These are phyloP conservation scores for Singerocomus inundabilis DNA, from an alignment of 1,284 basidiomycete genomes.

Conservation along the genomic window DNA sequence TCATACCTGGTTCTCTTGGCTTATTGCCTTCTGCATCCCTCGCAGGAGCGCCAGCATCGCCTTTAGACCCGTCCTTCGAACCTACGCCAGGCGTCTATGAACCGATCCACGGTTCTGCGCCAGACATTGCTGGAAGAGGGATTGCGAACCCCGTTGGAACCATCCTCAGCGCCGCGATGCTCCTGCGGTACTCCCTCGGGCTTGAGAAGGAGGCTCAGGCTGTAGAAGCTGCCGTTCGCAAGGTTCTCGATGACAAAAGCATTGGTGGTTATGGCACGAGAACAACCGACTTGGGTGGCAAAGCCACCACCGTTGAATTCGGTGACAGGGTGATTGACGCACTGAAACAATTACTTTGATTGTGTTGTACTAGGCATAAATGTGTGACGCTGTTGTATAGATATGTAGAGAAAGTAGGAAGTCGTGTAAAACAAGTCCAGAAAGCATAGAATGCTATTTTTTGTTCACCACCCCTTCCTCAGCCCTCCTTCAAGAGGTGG, in stretches of 20 bases:
- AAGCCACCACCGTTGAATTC: constrained; percentile 71
- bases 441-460: no score
- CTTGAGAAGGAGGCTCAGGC: constrained; percentile 79
- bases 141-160: constrained; percentile 98
- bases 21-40: constrained; percentile 95
- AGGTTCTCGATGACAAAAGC: constrained; percentile 76
- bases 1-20: constrained; percentile 97
- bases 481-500: no score
- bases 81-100: constrained; percentile 89
- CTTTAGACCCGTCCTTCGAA: constrained; percentile 65
- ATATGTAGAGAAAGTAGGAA: no score
- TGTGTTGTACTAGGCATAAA: not conserved
- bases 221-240: constrained; percentile 87
- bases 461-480: no score
- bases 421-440: no score
- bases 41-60: constrained; percentile 83
- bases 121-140: constrained; percentile 93
- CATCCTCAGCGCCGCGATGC: constrained; percentile 94
- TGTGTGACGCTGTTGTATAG: constrained; percentile 3
- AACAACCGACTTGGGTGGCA: constrained; percentile 89
- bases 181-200: constrained; percentile 92
- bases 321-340: constrained; percentile 84
- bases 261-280: constrained; percentile 78
- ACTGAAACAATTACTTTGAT: constrained; percentile 62
- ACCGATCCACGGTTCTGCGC: constrained; percentile 94